phyloP scores from a whole-genome alignment of 805 yeast species.

The Barnettozyma botsteinii region DNA sequence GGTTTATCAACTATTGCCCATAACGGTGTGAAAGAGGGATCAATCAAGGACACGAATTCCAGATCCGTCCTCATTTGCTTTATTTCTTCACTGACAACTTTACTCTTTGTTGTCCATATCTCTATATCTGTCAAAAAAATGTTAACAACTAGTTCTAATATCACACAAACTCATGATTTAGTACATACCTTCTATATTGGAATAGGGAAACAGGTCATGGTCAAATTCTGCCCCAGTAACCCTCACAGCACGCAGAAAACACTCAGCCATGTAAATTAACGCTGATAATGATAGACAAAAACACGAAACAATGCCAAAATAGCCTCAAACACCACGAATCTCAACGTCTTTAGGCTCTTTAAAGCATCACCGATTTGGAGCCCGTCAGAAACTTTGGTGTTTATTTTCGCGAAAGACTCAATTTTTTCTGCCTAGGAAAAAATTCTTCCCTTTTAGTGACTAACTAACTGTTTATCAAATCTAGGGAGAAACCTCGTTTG shows the following conservation, averaged over 20 bases:
- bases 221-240: slow-evolving; percentile 9
- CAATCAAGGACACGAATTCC: slow-evolving; percentile 15
- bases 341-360: too few relatives aligned
- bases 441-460: too few relatives aligned
- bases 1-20: slow-evolving; percentile 26
- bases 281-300: too few relatives aligned
- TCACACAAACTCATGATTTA: too few relatives aligned
- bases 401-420: neutral
- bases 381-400: neutral
- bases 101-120: slow-evolving; percentile 24
- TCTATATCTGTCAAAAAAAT: slow-evolving; percentile 14
- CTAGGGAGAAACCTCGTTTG: too few relatives aligned
- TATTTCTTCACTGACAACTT: slow-evolving; percentile 20
- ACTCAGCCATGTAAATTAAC: slow-evolving; percentile 3
- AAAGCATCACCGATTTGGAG: neutral
- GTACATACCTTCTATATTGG: neutral
- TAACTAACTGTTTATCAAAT: too few relatives aligned
- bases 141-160: neutral
- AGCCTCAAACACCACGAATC: too few relatives aligned
- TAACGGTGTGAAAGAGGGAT: slow-evolving; percentile 19
- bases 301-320: too few relatives aligned
- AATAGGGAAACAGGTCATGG: neutral
- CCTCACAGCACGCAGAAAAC: slow-evolving; percentile 12
- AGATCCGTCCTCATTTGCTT: slow-evolving; percentile 5
- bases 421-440: neutral